A percentile compares a stretch with the other conserved stretches of the same genome.
Evolutionary conservation across 2,329 filamentous ascomycete species (phyloP).

Genomic region (Paecilomyces fulvus): DNA sequence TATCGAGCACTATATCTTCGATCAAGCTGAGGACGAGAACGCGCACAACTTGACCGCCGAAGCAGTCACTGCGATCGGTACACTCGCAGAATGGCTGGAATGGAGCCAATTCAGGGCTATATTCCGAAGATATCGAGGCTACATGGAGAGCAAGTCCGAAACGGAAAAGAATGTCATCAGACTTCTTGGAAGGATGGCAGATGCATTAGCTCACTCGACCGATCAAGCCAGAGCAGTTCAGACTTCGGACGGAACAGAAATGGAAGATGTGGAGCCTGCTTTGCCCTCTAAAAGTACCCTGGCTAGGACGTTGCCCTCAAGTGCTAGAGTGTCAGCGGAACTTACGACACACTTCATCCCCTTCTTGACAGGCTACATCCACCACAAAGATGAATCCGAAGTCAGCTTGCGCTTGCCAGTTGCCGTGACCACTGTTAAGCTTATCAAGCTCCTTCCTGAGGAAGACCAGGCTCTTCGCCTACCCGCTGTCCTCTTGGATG

Average conservation of each 20-base stretch:
- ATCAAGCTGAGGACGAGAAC: slow-evolving; percentile 65
- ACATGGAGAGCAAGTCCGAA: slow-evolving; percentile 71
- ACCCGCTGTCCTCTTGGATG: slow-evolving; percentile 78
- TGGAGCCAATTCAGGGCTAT: slow-evolving; percentile 87
- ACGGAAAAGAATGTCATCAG: slow-evolving; percentile 78
- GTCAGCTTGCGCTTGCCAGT: slow-evolving; percentile 89
- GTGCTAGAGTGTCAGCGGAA: slow-evolving; percentile 61
- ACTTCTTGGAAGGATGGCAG: slow-evolving; percentile 71
- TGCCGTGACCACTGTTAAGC: slow-evolving; percentile 78
- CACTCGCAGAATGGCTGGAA: slow-evolving; percentile 66
- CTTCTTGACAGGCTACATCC: slow-evolving; percentile 71
- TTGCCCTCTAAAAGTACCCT: slow-evolving; percentile 39
- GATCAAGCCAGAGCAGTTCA: slow-evolving; percentile 17
- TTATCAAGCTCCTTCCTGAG: slow-evolving; percentile 70
- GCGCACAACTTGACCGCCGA: slow-evolving; percentile 80
- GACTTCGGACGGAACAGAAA: slow-evolving; percentile 12
- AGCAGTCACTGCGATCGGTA: slow-evolving; percentile 70
- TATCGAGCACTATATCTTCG: slow-evolving; percentile 89
- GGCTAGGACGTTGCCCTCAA: slow-evolving; percentile 56
- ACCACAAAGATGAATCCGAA: slow-evolving; percentile 88
- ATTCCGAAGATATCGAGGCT: slow-evolving; percentile 73
- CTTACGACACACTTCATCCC: slow-evolving; percentile 69
- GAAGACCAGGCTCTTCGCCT: slow-evolving; percentile 65
- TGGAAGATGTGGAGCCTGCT: slow-evolving; percentile 20
- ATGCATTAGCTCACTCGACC: slow-evolving; percentile 58